Evolutionary conservation across 2,329 filamentous ascomycete genomes (phyloP), one percentile per base, ranked within the genome.

Genomic region (Colletotrichum caudatum): DNA sequence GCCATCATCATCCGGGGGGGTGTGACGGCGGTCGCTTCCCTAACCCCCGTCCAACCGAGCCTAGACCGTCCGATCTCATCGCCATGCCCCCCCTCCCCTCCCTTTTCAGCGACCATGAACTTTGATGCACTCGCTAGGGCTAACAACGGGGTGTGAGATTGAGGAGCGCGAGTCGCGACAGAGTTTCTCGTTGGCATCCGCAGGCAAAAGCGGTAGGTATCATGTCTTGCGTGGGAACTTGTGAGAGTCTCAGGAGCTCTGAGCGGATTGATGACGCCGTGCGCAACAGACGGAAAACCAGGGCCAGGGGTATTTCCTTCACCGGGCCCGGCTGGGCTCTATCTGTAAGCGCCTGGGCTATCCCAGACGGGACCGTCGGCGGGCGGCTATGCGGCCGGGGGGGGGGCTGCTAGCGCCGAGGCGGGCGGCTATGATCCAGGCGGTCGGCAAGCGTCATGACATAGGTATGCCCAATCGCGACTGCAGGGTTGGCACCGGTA

Each of bases 21-120:
- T 63, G 58, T 60, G 54, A 59, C 44, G 18, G 44, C 39, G 14
- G 51, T 58, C n/a, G 29, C 23, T 33, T 8, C 18, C 23, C 50
- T 35, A n/a, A n/a, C 46, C 14, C 29, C 41, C 60, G 18, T n/a
- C 29, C 23, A 14, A 9, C 41, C 29, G 14, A 18, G 7, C 37
- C 53, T n/a, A 23, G 69, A 62, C 59, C 65, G 65, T 71, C 69
- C 44, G 39, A 71, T 69, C 26, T 60, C 26, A 20, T 9, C 9
- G 18, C 33, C 33, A 23, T 23, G 20, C 20, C 9, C 3, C 9
- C 44, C 9, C 53, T 11, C 8, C 7, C 4, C 44, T 4, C 53
- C 20, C 53, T 37, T 41, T 9, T 23, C 60, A 26, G 11, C 48
- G 26, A 51, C 29, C 35, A 37, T 29, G 18, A 18, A 51, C 11